Base-by-base conservation (phyloP, 371 early-diverging fungal species). In the Rhizopus microsporus region DNA sequence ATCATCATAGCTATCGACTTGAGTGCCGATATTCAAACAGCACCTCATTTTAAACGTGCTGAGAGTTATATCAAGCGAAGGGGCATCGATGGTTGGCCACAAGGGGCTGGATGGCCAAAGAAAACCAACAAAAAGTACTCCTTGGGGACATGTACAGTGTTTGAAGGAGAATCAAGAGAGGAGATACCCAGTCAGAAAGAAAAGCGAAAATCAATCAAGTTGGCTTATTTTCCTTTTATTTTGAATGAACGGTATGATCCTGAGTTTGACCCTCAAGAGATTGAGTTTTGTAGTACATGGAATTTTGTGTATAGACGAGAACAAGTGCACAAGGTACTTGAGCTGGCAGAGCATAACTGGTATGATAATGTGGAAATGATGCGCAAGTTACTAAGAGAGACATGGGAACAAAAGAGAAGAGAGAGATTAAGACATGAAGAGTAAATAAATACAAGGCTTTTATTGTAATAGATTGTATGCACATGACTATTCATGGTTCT, bases 11-110 rank as follows among this genome's bases (percentile, higher is more conserved):
- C 85, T 0, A 71, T 92, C 17, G 92, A 92, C 59, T 62, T 82
- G n/a, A 83, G 83, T 58, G 88, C 87, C 8, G 86, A 87, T 54
- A 88, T 88, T 37, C 87, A 88, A 44, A 71, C 74, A 12, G 80
- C 80, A 13, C 80, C 86, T 5, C 83, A 84, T 76, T 85, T 88
- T 62, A 82, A 81, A 47, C 80, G 85, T 30, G 84, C 88, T 64
- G 87, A 83, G 45, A 77, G 80, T 3, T 81, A 80, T 51, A 77
- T 67, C 3, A 75, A 78, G 44, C 68, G 85, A 17, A 69, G 80
- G 32, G 81, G 82, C 4, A 78, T 83, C 23, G 49, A 71, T 37
- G 72, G 85, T 0, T 81, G 85, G 83, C 83, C 82, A 0, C 62
- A 53, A 13, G 69, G 67, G 5, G 78, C 75, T 4, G 71, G 74